These are phyloP conservation scores for Backusella tuberculispora DNA, from an alignment of 192 early-diverging fungal species.

Conservation along the genomic window DNA sequence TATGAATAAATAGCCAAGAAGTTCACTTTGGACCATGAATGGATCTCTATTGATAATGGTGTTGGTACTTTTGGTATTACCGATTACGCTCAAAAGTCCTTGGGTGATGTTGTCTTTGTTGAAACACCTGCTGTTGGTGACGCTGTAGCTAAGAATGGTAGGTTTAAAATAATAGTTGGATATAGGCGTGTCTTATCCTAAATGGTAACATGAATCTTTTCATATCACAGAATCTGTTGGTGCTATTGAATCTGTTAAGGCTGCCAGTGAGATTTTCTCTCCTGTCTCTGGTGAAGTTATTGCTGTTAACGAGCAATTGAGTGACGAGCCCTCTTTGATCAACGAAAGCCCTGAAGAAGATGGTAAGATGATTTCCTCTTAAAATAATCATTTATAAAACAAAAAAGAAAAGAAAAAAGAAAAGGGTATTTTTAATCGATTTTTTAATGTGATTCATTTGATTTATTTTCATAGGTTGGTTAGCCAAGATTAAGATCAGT, in stretches of 20 bases:
- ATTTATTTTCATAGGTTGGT: conserved; percentile 70
- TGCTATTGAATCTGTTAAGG: conserved; percentile 95
- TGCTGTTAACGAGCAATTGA: conserved; percentile 72
- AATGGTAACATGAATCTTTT: neutral
- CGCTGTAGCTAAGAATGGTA: conserved; percentile 65
- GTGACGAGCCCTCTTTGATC: conserved; percentile 74
- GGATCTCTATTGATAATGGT: conserved; percentile 75
- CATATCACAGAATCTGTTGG: conserved; percentile 63
- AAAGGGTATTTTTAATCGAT: neutral
- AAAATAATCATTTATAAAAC: too few relatives aligned
- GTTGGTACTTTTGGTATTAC: conserved; percentile 91
- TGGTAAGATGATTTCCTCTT: conserved; percentile 50
- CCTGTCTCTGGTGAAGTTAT: conserved; percentile 85
- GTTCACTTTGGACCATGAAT: conserved; percentile 92
- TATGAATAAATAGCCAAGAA: conserved; percentile 50
- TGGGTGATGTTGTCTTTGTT: conserved; percentile 95
- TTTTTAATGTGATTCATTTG: conserved; percentile 9
- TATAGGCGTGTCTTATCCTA: neutral
- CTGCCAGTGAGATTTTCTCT: conserved; percentile 89
- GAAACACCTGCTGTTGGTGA: conserved; percentile 80
- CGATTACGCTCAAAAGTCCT: conserved; percentile 85
- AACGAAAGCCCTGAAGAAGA: conserved; percentile 75
- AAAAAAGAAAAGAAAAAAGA: neutral
- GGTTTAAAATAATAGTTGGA: conserved; percentile 2
- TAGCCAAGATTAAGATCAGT: conserved; percentile 88